A percentile compares a stretch with the other conserved stretches of the same genome.
Conservation (phyloP, 495 filamentous ascomycete species). For the Cercophora sp. region DNA sequence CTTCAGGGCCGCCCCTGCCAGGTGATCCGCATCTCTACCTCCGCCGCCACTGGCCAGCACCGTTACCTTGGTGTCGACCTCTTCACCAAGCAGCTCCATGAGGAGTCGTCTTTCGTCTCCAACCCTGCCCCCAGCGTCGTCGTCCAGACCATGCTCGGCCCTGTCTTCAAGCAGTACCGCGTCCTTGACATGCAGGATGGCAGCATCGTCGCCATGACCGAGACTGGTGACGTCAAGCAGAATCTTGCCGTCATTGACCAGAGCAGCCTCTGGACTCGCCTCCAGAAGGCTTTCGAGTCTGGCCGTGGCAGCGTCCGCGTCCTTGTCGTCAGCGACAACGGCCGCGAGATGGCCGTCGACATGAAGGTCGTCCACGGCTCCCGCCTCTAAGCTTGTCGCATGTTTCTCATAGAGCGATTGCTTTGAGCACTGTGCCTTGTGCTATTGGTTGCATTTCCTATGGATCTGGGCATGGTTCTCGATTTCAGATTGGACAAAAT, state of each 20-base stretch:
- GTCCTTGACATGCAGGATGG: constrained; percentile 95
- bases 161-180: constrained; percentile 99
- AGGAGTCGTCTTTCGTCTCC: constrained; percentile 96
- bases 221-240: constrained; percentile 94
- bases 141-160: constrained; percentile 98
- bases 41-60: constrained; percentile 96
- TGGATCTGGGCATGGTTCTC: constrained; percentile 24
- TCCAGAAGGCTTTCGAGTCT: constrained; percentile 81
- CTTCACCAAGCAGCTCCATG: constrained; percentile 97
- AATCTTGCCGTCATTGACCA: constrained; percentile 88
- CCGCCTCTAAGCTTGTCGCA: constrained; percentile 40
- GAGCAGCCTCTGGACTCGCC: constrained; percentile 75
- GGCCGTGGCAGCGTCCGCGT: constrained; percentile 91
- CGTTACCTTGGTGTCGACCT: constrained; percentile 99
- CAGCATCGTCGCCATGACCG: constrained; percentile 52
- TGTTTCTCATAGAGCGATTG: constrained; percentile 3
- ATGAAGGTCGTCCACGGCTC: constrained; percentile 92
- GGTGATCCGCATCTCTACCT: constrained; percentile 99
- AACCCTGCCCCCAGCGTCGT: constrained; percentile 94
- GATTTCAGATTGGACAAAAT: constrained; percentile 27
- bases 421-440: constrained; percentile 12
- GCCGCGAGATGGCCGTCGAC: constrained; percentile 93
- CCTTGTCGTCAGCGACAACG: constrained; percentile 92
- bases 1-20: constrained; percentile 99
- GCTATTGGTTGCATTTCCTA: constrained; percentile 10